Evolutionary conservation across 2,329 filamentous ascomycete species (phyloP).

Genomic region (Chaetomiaceae sp.): DNA sequence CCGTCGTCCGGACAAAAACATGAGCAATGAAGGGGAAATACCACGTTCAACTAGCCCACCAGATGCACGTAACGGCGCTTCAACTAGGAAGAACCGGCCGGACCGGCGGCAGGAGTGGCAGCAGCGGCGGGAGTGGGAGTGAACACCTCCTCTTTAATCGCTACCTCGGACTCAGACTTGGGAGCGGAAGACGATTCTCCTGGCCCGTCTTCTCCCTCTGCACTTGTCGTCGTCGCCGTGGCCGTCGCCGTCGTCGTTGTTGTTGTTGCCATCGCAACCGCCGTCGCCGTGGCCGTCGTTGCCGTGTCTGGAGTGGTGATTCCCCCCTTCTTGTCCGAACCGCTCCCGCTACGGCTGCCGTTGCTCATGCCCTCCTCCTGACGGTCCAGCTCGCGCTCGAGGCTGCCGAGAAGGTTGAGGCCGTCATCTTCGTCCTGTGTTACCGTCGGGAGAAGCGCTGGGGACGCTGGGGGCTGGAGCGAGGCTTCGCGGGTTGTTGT

Average conservation of each 20-base stretch:
- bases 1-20: too few relatives aligned
- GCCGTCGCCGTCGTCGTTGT: not conserved
- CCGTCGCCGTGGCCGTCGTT: not conserved
- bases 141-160: too few relatives aligned
- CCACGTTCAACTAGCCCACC: too few relatives aligned
- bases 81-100: too few relatives aligned
- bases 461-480: constrained; percentile 17
- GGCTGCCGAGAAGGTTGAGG: constrained; percentile 42
- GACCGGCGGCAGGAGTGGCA: too few relatives aligned
- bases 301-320: not conserved
- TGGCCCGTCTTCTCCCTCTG: too few relatives aligned
- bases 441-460: constrained; percentile 22
- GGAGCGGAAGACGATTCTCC: too few relatives aligned
- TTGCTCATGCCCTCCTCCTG: constrained; percentile 29
- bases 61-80: too few relatives aligned
- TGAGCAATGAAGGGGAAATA: too few relatives aligned
- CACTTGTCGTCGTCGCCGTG: not conserved
- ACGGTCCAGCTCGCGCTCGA: constrained; percentile 43
- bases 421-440: constrained; percentile 36
- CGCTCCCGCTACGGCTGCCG: not conserved
- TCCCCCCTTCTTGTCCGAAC: not conserved
- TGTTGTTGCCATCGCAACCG: not conserved
- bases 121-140: too few relatives aligned
- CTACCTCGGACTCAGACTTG: too few relatives aligned
- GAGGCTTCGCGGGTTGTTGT: not conserved